Percentiles rank a stretch among this genome's conserved stretches.
phyloP scores from a whole-genome alignment of 2,329 filamentous ascomycete genomes.

The Pestalotiopsis sp. region DNA sequence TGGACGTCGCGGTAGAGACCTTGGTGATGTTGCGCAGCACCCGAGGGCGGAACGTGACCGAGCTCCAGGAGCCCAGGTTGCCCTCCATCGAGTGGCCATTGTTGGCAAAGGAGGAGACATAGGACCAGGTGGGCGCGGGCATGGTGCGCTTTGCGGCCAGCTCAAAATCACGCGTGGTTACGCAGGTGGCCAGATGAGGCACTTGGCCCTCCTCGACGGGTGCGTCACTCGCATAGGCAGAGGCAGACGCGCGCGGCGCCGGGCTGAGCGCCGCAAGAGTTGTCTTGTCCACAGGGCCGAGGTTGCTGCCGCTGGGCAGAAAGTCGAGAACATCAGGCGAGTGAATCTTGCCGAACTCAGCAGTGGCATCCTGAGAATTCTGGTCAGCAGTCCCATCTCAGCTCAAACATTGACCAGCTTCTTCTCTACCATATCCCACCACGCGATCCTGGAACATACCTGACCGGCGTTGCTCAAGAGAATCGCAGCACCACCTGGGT shows the following conservation, averaged over 20 bases:
- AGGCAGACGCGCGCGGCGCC: constrained; percentile 11
- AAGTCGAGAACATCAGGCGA: constrained; percentile 30
- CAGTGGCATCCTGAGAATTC: constrained; percentile 30
- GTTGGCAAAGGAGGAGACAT: constrained; percentile 31
- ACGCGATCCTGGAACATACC: constrained; percentile 22
- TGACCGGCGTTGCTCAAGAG: constrained; percentile 31
- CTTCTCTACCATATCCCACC: not conserved
- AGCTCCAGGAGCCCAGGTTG: constrained; percentile 31
- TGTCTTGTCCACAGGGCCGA: constrained; percentile 29
- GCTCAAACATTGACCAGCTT: not conserved
- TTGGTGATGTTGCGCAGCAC: constrained; percentile 31
- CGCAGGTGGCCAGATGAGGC: constrained; percentile 31
- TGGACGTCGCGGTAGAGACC: constrained; percentile 22
- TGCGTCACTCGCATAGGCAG: constrained; percentile 1
- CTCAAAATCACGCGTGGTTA: constrained; percentile 51
- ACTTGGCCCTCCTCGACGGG: not conserved
- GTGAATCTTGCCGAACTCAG: constrained; percentile 34
- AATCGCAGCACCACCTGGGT: constrained; percentile 33
- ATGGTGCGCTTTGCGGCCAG: constrained; percentile 55
- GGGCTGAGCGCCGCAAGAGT: constrained; percentile 24
- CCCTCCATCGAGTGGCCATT: constrained; percentile 29
- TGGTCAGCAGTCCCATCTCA: not conserved
- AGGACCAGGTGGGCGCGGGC: constrained; percentile 55
- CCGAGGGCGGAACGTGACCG: constrained; percentile 32
- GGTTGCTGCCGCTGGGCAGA: constrained; percentile 30